Evolutionary conservation across 225 moss, liverwort and hornwort genomes (phyloP).

Genomic region (Climacium dendroides): DNA sequence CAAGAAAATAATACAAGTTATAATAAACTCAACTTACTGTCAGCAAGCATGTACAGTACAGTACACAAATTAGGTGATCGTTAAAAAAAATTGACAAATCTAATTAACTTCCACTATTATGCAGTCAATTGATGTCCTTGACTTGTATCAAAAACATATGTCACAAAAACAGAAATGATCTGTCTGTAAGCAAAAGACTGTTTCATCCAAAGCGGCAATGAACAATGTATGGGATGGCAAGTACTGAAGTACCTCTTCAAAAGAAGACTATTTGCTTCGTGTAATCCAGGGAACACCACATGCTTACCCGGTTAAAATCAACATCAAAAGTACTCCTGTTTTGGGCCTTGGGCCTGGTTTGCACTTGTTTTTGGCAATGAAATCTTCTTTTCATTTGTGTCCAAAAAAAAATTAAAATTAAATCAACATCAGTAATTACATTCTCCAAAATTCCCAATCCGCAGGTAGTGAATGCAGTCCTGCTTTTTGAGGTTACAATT

Average conservation of each 20-base stretch:
- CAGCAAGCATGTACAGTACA: not conserved
- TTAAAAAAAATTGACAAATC: too few species aligned
- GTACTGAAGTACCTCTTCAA: not conserved
- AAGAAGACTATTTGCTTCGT: not conserved
- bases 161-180: not conserved
- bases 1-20: not conserved
- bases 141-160: not conserved
- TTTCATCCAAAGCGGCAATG: not conserved
- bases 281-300: not conserved
- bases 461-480: not conserved
- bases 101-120: not conserved
- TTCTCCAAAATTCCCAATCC: not conserved
- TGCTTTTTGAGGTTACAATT: not conserved
- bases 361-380: not conserved
- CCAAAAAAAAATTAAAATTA: not conserved
- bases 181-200: not conserved
- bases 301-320: not conserved
- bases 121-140: not conserved
- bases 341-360: not conserved
- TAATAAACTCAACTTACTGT: not conserved
- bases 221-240: not conserved
- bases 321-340: not conserved
- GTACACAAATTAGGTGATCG: too few species aligned
- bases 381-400: not conserved
- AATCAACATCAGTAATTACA: not conserved